Evolutionary conservation across 2,329 filamentous ascomycete genomes (phyloP).

Genomic region (Periconia sp.): DNA sequence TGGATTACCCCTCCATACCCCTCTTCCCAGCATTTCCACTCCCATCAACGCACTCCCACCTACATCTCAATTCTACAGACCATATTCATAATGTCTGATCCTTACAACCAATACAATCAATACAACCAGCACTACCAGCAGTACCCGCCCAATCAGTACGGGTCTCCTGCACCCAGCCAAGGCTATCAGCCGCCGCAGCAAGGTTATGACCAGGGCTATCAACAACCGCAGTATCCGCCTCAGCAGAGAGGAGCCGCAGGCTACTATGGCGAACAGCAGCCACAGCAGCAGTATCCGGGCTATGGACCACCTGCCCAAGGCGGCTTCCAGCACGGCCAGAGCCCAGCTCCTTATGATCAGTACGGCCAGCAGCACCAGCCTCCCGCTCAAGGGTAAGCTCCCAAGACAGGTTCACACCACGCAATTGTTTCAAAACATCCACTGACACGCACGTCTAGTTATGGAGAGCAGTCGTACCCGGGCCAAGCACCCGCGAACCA

Average conservation of each 20-base stretch:
- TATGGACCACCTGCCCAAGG: conserved; percentile 57
- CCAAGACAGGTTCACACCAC: not conserved
- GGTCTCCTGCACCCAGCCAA: conserved; percentile 36
- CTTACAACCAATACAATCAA: conserved; percentile 55
- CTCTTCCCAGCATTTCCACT: conserved; percentile 14
- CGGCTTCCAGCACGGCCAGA: conserved; percentile 57
- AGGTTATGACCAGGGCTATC: conserved; percentile 39
- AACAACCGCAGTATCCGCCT: conserved; percentile 39
- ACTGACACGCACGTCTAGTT: conserved; percentile 21
- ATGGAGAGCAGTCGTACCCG: conserved; percentile 41
- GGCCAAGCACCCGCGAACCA: conserved; percentile 40
- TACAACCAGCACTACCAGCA: conserved; percentile 34
- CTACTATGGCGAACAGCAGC: conserved; percentile 42
- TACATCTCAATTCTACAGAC: conserved; percentile 1
- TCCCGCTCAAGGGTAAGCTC: conserved; percentile 42
- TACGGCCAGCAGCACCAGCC: conserved; percentile 44
- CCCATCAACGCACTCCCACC: not conserved
- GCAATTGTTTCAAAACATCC: conserved; percentile 21
- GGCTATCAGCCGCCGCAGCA: conserved; percentile 38
- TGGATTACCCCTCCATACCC: conserved; percentile 12
- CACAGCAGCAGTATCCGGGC: conserved; percentile 39
- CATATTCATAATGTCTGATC: conserved; percentile 55
- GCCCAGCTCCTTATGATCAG: conserved; percentile 36
- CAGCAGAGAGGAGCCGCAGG: conserved; percentile 37
- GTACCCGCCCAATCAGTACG: conserved; percentile 39